These are phyloP conservation scores for Graphilbum ipis-grandicollis DNA, from an alignment of 2,329 filamentous ascomycete genomes.

Conservation along the genomic window DNA sequence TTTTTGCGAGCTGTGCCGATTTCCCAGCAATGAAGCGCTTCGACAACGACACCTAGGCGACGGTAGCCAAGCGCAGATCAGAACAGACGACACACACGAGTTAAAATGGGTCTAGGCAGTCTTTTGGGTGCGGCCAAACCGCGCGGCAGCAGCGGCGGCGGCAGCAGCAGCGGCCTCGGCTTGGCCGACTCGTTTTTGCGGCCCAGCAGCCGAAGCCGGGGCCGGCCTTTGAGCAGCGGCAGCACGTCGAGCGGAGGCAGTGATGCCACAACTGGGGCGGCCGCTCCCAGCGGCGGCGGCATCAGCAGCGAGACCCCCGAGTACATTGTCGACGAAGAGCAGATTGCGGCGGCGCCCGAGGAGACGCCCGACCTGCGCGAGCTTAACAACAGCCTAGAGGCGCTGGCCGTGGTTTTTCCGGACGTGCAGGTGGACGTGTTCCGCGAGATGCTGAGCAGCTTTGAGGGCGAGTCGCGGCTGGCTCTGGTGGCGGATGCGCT, in stretches of 20 bases:
- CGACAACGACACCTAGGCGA: no score
- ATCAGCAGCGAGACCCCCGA: slow-evolving; percentile 13
- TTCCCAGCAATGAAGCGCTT: no score
- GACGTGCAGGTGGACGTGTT: slow-evolving; percentile 71
- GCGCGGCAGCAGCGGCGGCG: no score
- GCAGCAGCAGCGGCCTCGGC: no score
- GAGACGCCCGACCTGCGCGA: slow-evolving; percentile 47
- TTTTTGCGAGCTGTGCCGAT: no score
- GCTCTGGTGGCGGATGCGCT: slow-evolving; percentile 63
- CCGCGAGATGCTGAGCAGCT: slow-evolving; percentile 59
- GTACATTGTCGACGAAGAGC: slow-evolving; percentile 38
- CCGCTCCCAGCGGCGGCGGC: background rate
- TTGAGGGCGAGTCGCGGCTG: slow-evolving; percentile 59
- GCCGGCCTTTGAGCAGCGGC: background rate
- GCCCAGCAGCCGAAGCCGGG: no score
- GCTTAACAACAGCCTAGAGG: slow-evolving; percentile 52
- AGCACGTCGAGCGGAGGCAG: background rate
- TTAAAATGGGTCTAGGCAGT: no score
- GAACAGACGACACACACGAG: no score
- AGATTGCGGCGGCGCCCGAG: slow-evolving; percentile 28
- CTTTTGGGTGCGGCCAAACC: no score
- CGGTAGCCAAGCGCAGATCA: no score
- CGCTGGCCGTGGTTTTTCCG: slow-evolving; percentile 56
- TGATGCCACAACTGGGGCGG: background rate
- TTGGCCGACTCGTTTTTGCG: no score